Evolutionary conservation across 2,329 filamentous ascomycete genomes (phyloP).

Genomic region (Fusarium nygamai): DNA sequence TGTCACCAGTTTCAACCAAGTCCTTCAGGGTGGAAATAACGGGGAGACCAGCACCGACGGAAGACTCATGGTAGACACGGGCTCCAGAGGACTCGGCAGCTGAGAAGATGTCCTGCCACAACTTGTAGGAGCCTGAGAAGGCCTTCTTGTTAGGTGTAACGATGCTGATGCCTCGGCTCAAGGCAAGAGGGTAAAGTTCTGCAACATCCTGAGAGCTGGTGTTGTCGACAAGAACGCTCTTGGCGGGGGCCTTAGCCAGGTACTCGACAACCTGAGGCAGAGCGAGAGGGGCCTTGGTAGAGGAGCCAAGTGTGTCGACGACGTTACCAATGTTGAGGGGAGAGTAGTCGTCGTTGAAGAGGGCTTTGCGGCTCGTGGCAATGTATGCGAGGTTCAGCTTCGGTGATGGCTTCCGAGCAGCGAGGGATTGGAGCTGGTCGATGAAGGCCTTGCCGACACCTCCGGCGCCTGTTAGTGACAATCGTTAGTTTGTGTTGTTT

Average conservation of each 20-base stretch:
- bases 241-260: constrained; percentile 79
- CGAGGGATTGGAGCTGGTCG: constrained; percentile 77
- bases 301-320: constrained; percentile 71
- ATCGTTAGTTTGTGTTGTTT: constrained; percentile 18
- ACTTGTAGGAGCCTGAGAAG: constrained; percentile 81
- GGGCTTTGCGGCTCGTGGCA: constrained; percentile 83
- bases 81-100: constrained; percentile 76
- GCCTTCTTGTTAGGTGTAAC: constrained; percentile 99
- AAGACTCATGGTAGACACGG: constrained; percentile 94
- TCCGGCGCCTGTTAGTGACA: constrained; percentile 73
- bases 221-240: constrained; percentile 91
- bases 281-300: constrained; percentile 71
- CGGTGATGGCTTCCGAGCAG: constrained; percentile 71
- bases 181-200: constrained; percentile 81
- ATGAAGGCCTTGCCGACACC: constrained; percentile 95
- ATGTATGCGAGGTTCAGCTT: constrained; percentile 85
- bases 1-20: constrained; percentile 91
- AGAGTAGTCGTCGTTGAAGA: constrained; percentile 79
- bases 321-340: constrained; percentile 69
- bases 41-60: constrained; percentile 91
- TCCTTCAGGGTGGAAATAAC: constrained; percentile 95
- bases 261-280: constrained; percentile 79
- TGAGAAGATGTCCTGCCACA: constrained; percentile 89
- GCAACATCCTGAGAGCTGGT: constrained; percentile 91
- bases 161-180: constrained; percentile 85